These are phyloP conservation scores for Calonectria crousiana DNA, from an alignment of 2,329 filamentous ascomycete species.

Conservation along the genomic window DNA sequence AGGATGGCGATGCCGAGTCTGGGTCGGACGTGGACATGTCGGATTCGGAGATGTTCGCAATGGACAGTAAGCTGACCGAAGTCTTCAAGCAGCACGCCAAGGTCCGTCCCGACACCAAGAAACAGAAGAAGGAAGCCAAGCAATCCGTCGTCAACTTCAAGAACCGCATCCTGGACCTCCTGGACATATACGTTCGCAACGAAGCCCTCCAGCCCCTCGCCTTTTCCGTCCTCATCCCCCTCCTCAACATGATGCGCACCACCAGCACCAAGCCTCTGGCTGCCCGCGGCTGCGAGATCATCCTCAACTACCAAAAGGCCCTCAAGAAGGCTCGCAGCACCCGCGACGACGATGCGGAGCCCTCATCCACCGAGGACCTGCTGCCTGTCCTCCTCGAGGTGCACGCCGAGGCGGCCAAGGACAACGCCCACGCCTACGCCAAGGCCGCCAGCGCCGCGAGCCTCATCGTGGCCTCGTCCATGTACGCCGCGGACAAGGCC, in stretches of 20 bases:
- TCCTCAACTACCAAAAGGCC: constrained; percentile 78
- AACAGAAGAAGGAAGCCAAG: constrained; percentile 88
- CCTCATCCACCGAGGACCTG: constrained; percentile 59
- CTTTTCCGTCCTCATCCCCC: constrained; percentile 78
- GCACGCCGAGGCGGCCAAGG: constrained; percentile 75
- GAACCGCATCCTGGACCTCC: constrained; percentile 88
- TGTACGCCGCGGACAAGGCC: constrained; percentile 67
- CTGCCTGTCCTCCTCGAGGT: constrained; percentile 73
- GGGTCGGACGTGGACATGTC: constrained; percentile 87
- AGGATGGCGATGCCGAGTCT: constrained; percentile 67
- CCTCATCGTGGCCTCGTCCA: constrained; percentile 73
- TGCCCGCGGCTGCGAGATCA: constrained; percentile 77
- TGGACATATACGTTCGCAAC: constrained; percentile 86
- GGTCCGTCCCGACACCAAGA: constrained; percentile 74
- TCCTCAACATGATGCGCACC: constrained; percentile 81
- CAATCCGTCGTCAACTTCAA: constrained; percentile 95
- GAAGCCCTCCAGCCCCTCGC: constrained; percentile 77
- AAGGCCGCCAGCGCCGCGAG: constrained; percentile 81
- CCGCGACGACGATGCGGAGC: constrained; percentile 54
- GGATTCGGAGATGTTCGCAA: constrained; percentile 92
- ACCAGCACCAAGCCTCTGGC: constrained; percentile 82
- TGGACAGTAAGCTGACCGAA: constrained; percentile 85
- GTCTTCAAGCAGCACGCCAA: constrained; percentile 86
- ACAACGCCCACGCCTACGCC: constrained; percentile 77
- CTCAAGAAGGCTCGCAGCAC: constrained; percentile 67